These are phyloP conservation scores for Colletotrichum sp. DNA, from an alignment of 2,329 filamentous ascomycete species.

Conservation along the genomic window DNA sequence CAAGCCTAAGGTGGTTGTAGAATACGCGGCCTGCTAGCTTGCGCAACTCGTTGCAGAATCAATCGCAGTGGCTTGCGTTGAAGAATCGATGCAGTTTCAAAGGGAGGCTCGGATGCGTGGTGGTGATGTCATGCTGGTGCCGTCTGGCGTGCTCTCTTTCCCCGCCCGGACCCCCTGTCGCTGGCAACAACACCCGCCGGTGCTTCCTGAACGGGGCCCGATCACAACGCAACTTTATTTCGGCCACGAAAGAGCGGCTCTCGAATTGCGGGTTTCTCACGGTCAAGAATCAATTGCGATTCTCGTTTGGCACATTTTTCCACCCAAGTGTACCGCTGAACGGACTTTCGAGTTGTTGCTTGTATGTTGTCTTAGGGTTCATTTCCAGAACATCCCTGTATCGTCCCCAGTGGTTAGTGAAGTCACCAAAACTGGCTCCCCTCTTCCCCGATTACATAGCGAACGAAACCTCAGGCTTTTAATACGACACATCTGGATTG, in stretches of 20 bases:
- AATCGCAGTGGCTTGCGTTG: background rate
- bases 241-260: background rate
- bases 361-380: background rate
- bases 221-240: background rate
- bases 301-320: background rate
- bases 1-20: background rate
- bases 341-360: background rate
- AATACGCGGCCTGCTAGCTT: background rate
- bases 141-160: constrained; percentile 15
- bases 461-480: background rate
- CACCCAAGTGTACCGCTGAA: background rate
- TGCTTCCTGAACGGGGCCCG: background rate
- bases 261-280: background rate
- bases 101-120: background rate
- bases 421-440: background rate
- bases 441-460: background rate
- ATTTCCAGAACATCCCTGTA: background rate
- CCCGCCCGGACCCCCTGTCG: constrained; percentile 1
- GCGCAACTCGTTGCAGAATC: background rate
- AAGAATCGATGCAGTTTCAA: background rate
- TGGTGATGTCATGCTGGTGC: constrained; percentile 16
- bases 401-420: background rate
- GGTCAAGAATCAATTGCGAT: background rate
- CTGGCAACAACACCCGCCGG: background rate
- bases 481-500: background rate